These are phyloP conservation scores for Westerdykella ornata DNA, from an alignment of 2,329 filamentous ascomycete species.

Conservation along the genomic window DNA sequence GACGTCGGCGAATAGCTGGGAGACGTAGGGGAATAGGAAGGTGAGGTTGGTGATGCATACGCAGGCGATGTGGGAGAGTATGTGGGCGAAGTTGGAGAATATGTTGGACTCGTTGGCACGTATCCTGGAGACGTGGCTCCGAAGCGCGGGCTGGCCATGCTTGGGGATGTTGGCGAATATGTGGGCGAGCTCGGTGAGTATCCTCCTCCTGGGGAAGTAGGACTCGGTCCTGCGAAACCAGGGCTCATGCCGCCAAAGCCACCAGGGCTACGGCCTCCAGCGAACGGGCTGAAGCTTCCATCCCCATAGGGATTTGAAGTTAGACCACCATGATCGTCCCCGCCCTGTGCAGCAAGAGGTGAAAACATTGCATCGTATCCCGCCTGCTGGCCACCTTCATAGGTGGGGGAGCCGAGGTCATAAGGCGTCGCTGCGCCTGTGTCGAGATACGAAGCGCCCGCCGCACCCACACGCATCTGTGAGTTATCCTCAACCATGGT, in stretches of 20 bases:
- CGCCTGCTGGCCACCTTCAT: slow-evolving; percentile 54
- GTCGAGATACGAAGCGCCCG: slow-evolving; percentile 63
- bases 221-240: slow-evolving; percentile 51
- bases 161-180: slow-evolving; percentile 39
- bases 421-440: slow-evolving; percentile 92
- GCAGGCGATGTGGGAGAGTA: slow-evolving; percentile 50
- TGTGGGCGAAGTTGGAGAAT: slow-evolving; percentile 65
- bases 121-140: slow-evolving; percentile 31
- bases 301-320: slow-evolving; percentile 56
- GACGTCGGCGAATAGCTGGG: slow-evolving; percentile 48
- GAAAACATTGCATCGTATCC: slow-evolving; percentile 59
- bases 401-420: slow-evolving; percentile 61
- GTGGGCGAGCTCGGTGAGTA: slow-evolving; percentile 36
- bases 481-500: slow-evolving; percentile 92
- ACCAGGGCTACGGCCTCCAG: slow-evolving; percentile 55
- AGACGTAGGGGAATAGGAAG: slow-evolving; percentile 48
- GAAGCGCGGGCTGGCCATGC: slow-evolving; percentile 51
- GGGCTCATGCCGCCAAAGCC: slow-evolving; percentile 64
- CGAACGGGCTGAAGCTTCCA: slow-evolving; percentile 61
- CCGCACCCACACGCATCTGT: slow-evolving; percentile 60
- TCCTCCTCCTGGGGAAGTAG: slow-evolving; percentile 36
- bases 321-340: slow-evolving; percentile 51
- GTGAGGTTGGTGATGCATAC: slow-evolving; percentile 51
- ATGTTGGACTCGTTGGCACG: slow-evolving; percentile 53
- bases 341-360: slow-evolving; percentile 65